Evolutionary conservation across 768 basidiomycete genomes (phyloP).

Genomic region (Tricholoma flavovirens): DNA sequence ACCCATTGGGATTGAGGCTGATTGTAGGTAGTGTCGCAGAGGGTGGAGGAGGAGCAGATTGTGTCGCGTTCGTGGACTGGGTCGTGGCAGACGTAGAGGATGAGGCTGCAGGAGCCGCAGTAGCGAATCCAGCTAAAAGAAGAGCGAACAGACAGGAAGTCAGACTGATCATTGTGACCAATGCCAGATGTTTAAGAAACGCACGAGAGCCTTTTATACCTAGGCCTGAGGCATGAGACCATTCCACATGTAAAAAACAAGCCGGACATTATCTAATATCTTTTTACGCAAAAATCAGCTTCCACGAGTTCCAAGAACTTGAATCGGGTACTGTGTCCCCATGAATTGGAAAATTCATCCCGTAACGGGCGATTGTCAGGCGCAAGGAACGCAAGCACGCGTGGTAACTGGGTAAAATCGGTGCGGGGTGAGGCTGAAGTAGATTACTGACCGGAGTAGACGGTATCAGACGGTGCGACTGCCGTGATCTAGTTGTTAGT

Average conservation of each 20-base stretch:
- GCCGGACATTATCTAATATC: background rate
- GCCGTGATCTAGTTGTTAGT: too few relatives aligned
- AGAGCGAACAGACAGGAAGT: slow-evolving; percentile 30
- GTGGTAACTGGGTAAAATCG: too few relatives aligned
- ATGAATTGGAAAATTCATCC: too few relatives aligned
- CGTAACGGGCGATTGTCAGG: too few relatives aligned
- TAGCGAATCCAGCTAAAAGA: slow-evolving; percentile 23
- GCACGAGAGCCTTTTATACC: background rate
- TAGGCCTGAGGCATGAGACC: background rate
- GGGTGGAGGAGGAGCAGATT: slow-evolving; percentile 18
- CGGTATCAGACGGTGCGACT: too few relatives aligned
- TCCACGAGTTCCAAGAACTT: too few relatives aligned
- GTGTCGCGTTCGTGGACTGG: slow-evolving; percentile 15
- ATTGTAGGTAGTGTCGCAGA: slow-evolving; percentile 40
- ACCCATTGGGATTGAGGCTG: slow-evolving; percentile 37
- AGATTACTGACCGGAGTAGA: too few relatives aligned
- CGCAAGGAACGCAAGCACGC: background rate
- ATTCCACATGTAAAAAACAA: background rate
- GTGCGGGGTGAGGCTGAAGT: too few relatives aligned
- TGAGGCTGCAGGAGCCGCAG: slow-evolving; percentile 23
- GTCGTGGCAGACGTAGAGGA: slow-evolving; percentile 15
- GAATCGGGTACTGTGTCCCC: background rate
- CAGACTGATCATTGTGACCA: slow-evolving; percentile 30
- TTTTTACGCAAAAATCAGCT: background rate
- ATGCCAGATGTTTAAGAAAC: slow-evolving; percentile 1